Evolutionary conservation across 2,329 filamentous ascomycete genomes (phyloP).

Genomic region (Fusarium papillatum): DNA sequence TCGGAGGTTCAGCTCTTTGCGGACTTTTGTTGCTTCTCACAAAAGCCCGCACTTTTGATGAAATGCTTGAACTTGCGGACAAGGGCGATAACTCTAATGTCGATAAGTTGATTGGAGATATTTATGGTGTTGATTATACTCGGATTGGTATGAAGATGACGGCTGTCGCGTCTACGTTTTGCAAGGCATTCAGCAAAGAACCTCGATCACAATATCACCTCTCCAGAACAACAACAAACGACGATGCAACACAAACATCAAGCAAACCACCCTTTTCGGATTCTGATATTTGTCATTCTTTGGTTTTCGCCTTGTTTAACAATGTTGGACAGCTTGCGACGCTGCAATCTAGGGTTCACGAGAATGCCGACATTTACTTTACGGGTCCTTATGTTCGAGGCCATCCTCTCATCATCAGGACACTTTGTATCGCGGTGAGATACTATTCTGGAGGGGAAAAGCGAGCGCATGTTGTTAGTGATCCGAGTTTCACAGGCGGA

Average conservation of each 20-base stretch:
- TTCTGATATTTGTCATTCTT: slow-evolving; percentile 89
- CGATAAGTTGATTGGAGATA: slow-evolving; percentile 97
- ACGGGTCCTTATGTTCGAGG: slow-evolving; percentile 97
- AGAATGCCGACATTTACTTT: slow-evolving; percentile 96
- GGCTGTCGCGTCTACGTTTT: slow-evolving; percentile 95
- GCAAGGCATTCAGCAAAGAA: slow-evolving; percentile 96
- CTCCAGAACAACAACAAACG: slow-evolving; percentile 73
- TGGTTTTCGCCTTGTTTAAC: slow-evolving; percentile 96
- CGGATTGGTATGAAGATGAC: slow-evolving; percentile 97
- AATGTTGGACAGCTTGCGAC: slow-evolving; percentile 99
- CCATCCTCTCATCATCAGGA: slow-evolving; percentile 97
- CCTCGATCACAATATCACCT: slow-evolving; percentile 59
- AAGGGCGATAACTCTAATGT: slow-evolving; percentile 92
- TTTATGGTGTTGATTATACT: slow-evolving; percentile 95
- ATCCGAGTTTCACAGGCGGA: neutral
- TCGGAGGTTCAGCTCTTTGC: slow-evolving; percentile 97
- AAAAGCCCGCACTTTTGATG: slow-evolving; percentile 92
- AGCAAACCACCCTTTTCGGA: slow-evolving; percentile 69
- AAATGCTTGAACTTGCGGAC: slow-evolving; percentile 94
- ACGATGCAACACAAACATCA: slow-evolving; percentile 72
- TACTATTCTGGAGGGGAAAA: slow-evolving; percentile 32
- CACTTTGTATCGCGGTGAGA: slow-evolving; percentile 61
- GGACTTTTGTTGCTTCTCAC: slow-evolving; percentile 94
- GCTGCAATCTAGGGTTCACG: slow-evolving; percentile 93
- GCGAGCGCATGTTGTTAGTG: slow-evolving; percentile 12